Evolutionary conservation across 2,329 filamentous ascomycete genomes (phyloP).

Genomic region (Phoma sp.): DNA sequence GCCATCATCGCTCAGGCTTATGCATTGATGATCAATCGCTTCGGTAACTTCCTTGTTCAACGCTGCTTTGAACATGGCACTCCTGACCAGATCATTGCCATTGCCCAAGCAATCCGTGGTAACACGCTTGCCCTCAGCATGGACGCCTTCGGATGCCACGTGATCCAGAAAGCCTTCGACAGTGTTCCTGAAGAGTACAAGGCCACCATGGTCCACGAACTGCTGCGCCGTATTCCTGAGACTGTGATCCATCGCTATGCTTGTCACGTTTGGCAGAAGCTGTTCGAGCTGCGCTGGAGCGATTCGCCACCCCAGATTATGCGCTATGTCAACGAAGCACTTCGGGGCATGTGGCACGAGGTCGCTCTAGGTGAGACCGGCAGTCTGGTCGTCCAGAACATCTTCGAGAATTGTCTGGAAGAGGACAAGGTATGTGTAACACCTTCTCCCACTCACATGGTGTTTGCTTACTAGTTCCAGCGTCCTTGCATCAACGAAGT

Average conservation of each 20-base stretch:
- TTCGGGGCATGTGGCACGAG: conserved; percentile 98
- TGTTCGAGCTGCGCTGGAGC: conserved; percentile 96
- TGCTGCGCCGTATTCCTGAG: conserved; percentile 92
- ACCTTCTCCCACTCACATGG: not conserved
- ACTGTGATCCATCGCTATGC: conserved; percentile 98
- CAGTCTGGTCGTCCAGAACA: conserved; percentile 97
- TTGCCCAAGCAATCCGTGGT: conserved; percentile 91
- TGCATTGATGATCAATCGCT: conserved; percentile 95
- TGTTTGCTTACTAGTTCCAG: conserved; percentile 55
- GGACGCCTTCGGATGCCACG: conserved; percentile 98
- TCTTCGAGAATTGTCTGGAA: conserved; percentile 98
- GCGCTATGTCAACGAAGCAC: conserved; percentile 95
- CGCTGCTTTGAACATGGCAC: conserved; percentile 99
- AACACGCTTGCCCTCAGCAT: conserved; percentile 95
- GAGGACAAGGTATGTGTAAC: conserved; percentile 81
- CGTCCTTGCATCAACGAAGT: conserved; percentile 98
- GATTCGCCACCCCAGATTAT: conserved; percentile 96
- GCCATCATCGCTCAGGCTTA: conserved; percentile 95
- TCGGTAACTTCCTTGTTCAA: conserved; percentile 97
- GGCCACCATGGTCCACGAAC: conserved; percentile 97
- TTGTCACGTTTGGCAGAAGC: conserved; percentile 99
- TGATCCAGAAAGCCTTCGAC: conserved; percentile 98
- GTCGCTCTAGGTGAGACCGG: conserved; percentile 97
- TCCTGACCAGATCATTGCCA: conserved; percentile 88
- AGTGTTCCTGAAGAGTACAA: conserved; percentile 98